phyloP scores from a whole-genome alignment of 768 basidiomycete genomes.

The Termitomyces sp. region DNA sequence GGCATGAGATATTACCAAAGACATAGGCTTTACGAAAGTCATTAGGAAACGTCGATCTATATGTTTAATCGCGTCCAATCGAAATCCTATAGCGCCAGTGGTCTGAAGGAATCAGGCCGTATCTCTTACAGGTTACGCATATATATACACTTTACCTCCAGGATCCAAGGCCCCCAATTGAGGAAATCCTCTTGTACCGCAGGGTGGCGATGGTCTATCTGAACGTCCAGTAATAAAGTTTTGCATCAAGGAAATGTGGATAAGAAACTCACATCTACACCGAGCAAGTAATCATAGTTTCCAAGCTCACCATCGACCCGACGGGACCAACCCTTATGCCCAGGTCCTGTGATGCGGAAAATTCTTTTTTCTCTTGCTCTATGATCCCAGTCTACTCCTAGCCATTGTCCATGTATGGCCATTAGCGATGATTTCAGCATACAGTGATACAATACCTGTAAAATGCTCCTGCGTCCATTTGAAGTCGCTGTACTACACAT shows the following conservation, averaged over 20 bases:
- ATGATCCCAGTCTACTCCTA: conserved; percentile 84
- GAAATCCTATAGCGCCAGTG: conserved; percentile 68
- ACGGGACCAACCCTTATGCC: conserved; percentile 76
- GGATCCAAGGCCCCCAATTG: conserved; percentile 76
- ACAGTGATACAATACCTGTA: conserved; percentile 42
- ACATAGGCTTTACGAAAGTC: conserved; percentile 49
- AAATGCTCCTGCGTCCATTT: conserved; percentile 79
- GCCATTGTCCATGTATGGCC: not conserved
- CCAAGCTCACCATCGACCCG: conserved; percentile 81
- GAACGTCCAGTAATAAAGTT: not conserved
- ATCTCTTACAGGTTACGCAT: not conserved
- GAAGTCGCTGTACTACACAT: conserved; percentile 58
- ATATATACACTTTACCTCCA: conserved; percentile 30
- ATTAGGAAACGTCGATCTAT: conserved; percentile 68
- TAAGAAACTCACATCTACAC: conserved; percentile 50
- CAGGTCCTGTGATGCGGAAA: conserved; percentile 63
- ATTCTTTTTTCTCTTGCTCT: conserved; percentile 56
- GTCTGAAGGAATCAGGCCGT: conserved; percentile 34
- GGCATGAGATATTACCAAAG: not conserved
- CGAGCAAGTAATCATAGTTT: conserved; percentile 83
- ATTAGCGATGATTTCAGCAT: not conserved
- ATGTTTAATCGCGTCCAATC: conserved; percentile 91
- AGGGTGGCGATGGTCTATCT: conserved; percentile 85
- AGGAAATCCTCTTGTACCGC: conserved; percentile 71
- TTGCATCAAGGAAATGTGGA: not conserved